A percentile compares a stretch with the other conserved stretches of the same genome.
phyloP scores from a whole-genome alignment of 768 basidiomycete genomes.

The Rhodotorula paludigena region DNA sequence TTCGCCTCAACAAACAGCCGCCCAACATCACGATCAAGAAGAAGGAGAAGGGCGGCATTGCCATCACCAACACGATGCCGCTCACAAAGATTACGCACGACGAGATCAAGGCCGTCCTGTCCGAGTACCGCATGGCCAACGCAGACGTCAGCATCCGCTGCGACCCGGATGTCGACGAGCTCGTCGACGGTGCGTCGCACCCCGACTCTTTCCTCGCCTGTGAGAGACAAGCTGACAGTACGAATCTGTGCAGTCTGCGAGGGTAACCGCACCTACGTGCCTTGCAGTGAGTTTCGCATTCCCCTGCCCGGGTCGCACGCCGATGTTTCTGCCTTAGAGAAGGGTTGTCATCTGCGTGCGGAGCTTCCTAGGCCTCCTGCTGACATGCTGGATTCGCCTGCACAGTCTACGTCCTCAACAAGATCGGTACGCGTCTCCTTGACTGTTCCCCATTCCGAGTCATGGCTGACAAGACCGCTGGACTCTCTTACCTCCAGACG shows the following conservation, averaged over 20 bases:
- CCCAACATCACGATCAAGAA: constrained; percentile 62
- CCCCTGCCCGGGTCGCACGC: too few species aligned
- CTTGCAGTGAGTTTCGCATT: constrained; percentile 44
- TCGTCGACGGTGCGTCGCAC: constrained; percentile 72
- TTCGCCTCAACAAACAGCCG: constrained; percentile 81
- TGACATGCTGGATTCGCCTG: background rate
- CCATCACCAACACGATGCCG: constrained; percentile 94
- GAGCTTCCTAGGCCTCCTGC: too few species aligned
- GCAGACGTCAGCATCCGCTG: constrained; percentile 89
- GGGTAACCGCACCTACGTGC: constrained; percentile 94
- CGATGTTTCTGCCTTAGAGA: too few species aligned
- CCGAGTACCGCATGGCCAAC: constrained; percentile 81
- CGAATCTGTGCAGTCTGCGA: too few species aligned
- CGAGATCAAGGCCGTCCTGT: constrained; percentile 89
- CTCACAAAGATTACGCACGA: constrained; percentile 91
- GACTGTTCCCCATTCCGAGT: too few species aligned
- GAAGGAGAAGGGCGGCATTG: constrained; percentile 77
- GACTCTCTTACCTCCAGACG: constrained; percentile 73
- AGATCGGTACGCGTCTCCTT: constrained; percentile 52
- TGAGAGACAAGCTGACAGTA: too few species aligned
- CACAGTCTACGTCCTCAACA: constrained; percentile 66
- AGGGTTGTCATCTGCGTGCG: too few species aligned
- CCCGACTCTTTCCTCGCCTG: too few species aligned
- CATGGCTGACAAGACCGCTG: background rate
- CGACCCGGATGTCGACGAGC: constrained; percentile 85